Conservation (phyloP, 345 rosid species). For the Cardamine occulta region DNA sequence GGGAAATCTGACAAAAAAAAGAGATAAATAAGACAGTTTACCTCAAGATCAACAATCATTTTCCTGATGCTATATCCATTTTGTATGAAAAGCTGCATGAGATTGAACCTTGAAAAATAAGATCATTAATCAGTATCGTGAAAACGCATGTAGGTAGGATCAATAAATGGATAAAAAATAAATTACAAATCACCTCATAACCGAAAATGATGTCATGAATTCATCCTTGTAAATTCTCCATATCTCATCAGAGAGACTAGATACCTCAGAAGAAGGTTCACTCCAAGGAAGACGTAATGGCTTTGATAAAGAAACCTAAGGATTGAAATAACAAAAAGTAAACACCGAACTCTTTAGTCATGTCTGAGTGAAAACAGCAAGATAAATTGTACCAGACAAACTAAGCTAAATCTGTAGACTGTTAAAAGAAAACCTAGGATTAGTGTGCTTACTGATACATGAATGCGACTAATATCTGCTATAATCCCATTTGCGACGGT, state of each 20-base stretch:
- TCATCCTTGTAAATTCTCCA: conserved; percentile 94
- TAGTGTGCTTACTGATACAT: conserved; percentile 75
- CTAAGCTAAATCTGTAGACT: conserved; percentile 17
- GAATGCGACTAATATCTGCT: conserved; percentile 66
- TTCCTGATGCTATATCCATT: conserved; percentile 67
- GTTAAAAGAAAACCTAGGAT: neutral
- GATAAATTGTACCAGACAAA: conserved; percentile 12
- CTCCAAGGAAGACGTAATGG: conserved; percentile 77
- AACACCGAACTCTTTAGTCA: conserved; percentile 26
- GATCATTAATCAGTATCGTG: conserved; percentile 19
- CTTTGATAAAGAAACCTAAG: conserved; percentile 83
- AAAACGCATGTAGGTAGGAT: conserved; percentile 18
- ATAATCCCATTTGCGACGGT: conserved; percentile 75
- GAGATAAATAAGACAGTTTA: conserved; percentile 46
- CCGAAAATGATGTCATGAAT: conserved; percentile 71
- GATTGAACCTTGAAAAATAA: conserved; percentile 74
- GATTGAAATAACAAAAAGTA: conserved; percentile 37
- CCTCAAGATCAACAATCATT: conserved; percentile 92
- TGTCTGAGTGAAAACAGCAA: conserved; percentile 26
- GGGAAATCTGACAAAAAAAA: conserved; percentile 10
- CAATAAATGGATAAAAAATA: conserved; percentile 15
- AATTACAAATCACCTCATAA: conserved; percentile 70
- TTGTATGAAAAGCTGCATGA: conserved; percentile 76
- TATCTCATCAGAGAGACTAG: conserved; percentile 58
- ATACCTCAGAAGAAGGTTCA: conserved; percentile 50